phyloP scores from a whole-genome alignment of 2,329 filamentous ascomycete species.

The Pyricularia sp. region DNA sequence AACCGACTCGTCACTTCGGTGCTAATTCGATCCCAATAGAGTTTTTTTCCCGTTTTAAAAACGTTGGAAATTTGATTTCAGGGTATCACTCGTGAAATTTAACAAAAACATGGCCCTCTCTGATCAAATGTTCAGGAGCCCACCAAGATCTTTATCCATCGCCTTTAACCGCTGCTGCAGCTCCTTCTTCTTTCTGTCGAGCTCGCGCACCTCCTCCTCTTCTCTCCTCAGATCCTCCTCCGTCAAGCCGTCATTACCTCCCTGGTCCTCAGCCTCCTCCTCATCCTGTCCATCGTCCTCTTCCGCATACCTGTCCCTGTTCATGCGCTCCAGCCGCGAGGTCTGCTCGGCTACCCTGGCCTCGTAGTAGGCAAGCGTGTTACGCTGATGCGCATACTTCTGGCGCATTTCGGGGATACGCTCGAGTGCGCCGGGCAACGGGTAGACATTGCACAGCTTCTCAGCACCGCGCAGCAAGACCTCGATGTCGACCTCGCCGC shows the following conservation, averaged over 20 bases:
- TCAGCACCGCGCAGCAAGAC: slow-evolving; percentile 78
- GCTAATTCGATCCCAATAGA: slow-evolving; percentile 6
- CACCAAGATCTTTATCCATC: slow-evolving; percentile 48
- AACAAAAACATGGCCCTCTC: not conserved
- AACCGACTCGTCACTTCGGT: slow-evolving; percentile 5
- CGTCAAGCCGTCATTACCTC: slow-evolving; percentile 37
- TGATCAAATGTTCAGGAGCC: slow-evolving; percentile 40
- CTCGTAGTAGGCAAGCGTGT: slow-evolving; percentile 75
- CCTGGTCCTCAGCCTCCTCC: slow-evolving; percentile 25
- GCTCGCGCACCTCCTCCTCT: slow-evolving; percentile 53
- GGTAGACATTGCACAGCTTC: slow-evolving; percentile 83
- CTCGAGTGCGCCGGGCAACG: slow-evolving; percentile 68
- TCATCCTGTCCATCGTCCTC: slow-evolving; percentile 43
- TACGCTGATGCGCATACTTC: slow-evolving; percentile 60
- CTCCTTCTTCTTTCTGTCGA: slow-evolving; percentile 48
- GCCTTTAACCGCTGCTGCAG: slow-evolving; percentile 40
- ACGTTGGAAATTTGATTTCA: not conserved
- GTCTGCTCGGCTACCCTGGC: slow-evolving; percentile 68
- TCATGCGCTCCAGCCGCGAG: slow-evolving; percentile 63
- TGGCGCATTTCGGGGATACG: slow-evolving; percentile 64
- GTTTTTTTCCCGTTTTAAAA: not conserved
- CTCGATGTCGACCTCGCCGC: slow-evolving; percentile 75
- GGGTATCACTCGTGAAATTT: not conserved
- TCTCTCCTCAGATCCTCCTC: slow-evolving; percentile 61
- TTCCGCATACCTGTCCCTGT: slow-evolving; percentile 48